phyloP scores from a whole-genome alignment of 805 yeast genomes.

The Cyberlindnera americana region DNA sequence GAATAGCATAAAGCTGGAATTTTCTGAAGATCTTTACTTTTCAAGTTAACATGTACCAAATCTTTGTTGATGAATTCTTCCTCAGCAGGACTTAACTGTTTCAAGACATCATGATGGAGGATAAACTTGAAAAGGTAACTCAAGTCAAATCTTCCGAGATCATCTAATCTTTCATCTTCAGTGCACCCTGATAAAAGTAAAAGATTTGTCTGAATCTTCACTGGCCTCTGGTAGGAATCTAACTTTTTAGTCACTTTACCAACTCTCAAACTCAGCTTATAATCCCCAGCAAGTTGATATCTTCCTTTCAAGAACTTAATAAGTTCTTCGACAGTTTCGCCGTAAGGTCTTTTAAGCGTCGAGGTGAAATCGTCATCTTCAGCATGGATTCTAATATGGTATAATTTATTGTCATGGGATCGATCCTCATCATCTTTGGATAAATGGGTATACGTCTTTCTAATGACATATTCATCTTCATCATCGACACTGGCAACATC shows the following conservation, averaged over 20 bases:
- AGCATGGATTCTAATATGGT: constrained; percentile 69
- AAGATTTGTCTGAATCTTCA: constrained; percentile 70
- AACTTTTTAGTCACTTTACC: constrained; percentile 75
- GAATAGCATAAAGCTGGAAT: constrained; percentile 84
- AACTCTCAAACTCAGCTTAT: constrained; percentile 67
- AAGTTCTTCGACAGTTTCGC: constrained; percentile 73
- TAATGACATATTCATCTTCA: constrained; percentile 34
- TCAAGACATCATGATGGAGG: constrained; percentile 57
- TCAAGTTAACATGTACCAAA: constrained; percentile 68
- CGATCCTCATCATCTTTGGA: constrained; percentile 30
- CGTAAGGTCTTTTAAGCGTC: constrained; percentile 74
- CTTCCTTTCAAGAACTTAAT: constrained; percentile 70
- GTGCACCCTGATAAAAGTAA: constrained; percentile 74
- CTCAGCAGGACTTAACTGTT: constrained; percentile 62
- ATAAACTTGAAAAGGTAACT: constrained; percentile 80
- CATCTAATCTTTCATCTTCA: constrained; percentile 70
- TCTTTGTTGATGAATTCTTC: constrained; percentile 63
- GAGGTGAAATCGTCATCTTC: constrained; percentile 81
- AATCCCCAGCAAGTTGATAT: constrained; percentile 68
- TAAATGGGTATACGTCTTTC: constrained; percentile 30
- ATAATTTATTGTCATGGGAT: constrained; percentile 24
- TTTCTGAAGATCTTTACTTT: constrained; percentile 71
- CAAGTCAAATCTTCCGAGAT: constrained; percentile 79
- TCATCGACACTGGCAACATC: constrained; percentile 26
- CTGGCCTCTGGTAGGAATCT: constrained; percentile 69